Evolutionary conservation across 305 asterid species (phyloP).

Genomic region (Ilex paraguariensis): DNA sequence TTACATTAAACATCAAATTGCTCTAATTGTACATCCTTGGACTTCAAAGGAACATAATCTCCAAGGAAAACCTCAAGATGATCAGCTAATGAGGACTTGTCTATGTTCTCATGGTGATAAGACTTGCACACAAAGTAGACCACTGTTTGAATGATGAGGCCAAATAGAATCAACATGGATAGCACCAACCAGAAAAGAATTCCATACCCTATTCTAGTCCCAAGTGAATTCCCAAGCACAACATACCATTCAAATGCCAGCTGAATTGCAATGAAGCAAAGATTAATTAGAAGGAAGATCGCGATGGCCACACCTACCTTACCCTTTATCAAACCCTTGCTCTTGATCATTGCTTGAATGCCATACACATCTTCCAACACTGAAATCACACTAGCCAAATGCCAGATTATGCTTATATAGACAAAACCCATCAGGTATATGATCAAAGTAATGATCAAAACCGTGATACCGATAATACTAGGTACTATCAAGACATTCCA

Average conservation of each 20-base stretch:
- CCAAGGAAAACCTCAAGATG: not conserved
- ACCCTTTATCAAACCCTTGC: conserved; percentile 25
- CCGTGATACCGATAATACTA: not conserved
- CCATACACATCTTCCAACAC: conserved; percentile 26
- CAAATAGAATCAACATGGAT: conserved; percentile 20
- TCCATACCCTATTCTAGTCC: conserved; percentile 20
- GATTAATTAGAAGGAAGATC: conserved; percentile 6
- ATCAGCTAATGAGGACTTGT: not conserved
- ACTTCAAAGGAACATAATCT: conserved; percentile 18
- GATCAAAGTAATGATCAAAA: not conserved
- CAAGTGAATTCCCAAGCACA: conserved; percentile 9
- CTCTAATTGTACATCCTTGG: conserved; percentile 8
- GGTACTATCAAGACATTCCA: not conserved
- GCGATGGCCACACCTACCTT: conserved; percentile 15
- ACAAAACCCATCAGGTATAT: not conserved
- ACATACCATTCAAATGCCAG: conserved; percentile 13
- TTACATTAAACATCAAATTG: conserved; percentile 10
- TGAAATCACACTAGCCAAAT: conserved; percentile 24
- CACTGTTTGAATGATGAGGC: conserved; percentile 18
- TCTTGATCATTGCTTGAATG: conserved; percentile 26
- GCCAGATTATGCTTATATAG: conserved; percentile 14
- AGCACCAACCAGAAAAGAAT: conserved; percentile 18
- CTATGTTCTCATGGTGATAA: conserved; percentile 6
- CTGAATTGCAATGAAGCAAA: no score
- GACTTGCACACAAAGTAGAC: conserved; percentile 20